Percentiles rank a stretch among this genome's conserved stretches.
These are phyloP conservation scores for Suillus plorans DNA, from an alignment of 768 basidiomycete species.

Conservation along the genomic window DNA sequence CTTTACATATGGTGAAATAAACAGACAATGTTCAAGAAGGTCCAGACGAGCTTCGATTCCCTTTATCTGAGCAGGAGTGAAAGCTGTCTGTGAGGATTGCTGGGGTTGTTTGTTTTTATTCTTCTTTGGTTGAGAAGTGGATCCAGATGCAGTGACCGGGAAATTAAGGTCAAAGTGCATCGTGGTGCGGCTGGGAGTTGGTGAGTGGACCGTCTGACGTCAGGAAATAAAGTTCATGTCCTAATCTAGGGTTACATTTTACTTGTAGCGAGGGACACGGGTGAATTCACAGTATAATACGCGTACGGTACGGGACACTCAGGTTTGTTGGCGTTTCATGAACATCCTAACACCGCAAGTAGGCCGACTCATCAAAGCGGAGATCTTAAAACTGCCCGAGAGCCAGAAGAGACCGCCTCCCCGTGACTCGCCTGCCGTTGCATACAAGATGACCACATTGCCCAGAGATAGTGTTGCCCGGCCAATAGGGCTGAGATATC, in stretches of 20 bases:
- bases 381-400: no score
- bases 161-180: slow-evolving; percentile 76
- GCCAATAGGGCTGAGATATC: no score
- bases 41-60: slow-evolving; percentile 65
- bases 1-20: neutral
- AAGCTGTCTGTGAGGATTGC: slow-evolving; percentile 36
- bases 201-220: neutral
- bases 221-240: neutral
- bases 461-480: neutral
- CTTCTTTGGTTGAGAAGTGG: slow-evolving; percentile 23
- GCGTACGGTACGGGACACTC: no score
- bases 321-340: neutral
- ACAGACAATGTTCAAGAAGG: slow-evolving; percentile 70
- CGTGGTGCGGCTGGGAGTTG: neutral
- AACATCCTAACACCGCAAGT: neutral
- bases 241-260: neutral
- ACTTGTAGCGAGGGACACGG: neutral
- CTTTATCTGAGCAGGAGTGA: slow-evolving; percentile 55
- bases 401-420: no score
- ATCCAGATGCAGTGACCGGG: slow-evolving; percentile 37
- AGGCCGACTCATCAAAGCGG: neutral
- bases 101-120: slow-evolving; percentile 33
- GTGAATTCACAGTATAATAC: no score
- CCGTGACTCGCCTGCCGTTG: no score
- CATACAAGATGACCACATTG: neutral